phyloP scores from a whole-genome alignment of 345 rosid genomes.

The Pseudoturritis turrita region DNA sequence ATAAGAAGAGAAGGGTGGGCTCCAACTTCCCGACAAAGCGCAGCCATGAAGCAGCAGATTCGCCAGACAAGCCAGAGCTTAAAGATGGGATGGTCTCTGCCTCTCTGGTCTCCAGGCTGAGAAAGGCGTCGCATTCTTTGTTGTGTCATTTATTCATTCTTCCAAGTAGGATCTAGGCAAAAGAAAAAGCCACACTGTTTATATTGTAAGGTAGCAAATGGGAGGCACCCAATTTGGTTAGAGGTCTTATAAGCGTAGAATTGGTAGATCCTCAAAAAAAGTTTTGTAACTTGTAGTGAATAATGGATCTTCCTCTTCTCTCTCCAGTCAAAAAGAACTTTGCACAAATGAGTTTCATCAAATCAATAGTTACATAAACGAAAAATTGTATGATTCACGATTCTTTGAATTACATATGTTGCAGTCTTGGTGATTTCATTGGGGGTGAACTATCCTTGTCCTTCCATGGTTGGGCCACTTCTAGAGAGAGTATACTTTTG shows the following conservation, averaged over 20 bases:
- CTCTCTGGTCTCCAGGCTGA: constrained; percentile 1
- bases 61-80: constrained; percentile 5
- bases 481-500: constrained; percentile 51
- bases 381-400: neutral
- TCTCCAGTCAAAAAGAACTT: neutral
- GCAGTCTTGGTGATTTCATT: constrained; percentile 5
- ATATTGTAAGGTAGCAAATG: constrained; percentile 42
- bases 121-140: constrained; percentile 20
- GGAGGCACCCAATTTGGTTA: constrained; percentile 35
- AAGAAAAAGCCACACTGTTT: constrained; percentile 42
- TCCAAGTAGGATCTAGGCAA: constrained; percentile 36
- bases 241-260: constrained; percentile 25
- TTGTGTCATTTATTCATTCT: constrained; percentile 34
- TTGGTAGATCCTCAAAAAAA: constrained; percentile 24
- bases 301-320: constrained; percentile 28
- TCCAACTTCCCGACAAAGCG: neutral
- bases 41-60: constrained; percentile 12
- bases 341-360: constrained; percentile 19
- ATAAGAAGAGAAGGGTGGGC: constrained; percentile 16
- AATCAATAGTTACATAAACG: constrained; percentile 4
- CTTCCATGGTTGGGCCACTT: constrained; percentile 25
- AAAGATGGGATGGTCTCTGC: constrained; percentile 13
- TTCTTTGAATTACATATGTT: neutral
- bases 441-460: neutral
- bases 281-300: constrained; percentile 37